Conservation (phyloP, 305 asterid species). For the Rubia peregrina region DNA sequence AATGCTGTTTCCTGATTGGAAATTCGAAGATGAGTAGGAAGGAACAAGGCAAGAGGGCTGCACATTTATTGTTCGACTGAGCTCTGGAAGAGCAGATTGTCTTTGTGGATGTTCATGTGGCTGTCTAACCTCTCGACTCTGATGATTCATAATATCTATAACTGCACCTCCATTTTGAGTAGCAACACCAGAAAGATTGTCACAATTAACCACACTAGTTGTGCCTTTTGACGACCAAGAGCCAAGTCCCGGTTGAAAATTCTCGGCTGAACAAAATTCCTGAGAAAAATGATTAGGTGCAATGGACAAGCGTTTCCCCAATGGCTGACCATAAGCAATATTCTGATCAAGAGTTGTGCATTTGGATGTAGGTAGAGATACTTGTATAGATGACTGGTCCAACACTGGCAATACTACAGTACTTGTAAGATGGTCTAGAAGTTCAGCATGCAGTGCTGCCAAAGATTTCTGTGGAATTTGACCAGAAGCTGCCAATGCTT, state of each 20-base stretch:
- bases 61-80: constrained; percentile 45
- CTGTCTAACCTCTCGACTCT: constrained; percentile 22
- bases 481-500: constrained; percentile 61
- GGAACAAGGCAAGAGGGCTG: constrained; percentile 75
- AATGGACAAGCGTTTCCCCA: constrained; percentile 45
- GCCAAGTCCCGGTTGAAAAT: constrained; percentile 35
- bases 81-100: constrained; percentile 32
- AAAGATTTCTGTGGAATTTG: constrained; percentile 60
- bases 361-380: constrained; percentile 36
- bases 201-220: constrained; percentile 27
- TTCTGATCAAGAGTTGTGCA: constrained; percentile 37
- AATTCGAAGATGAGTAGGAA: constrained; percentile 47
- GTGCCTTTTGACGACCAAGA: constrained; percentile 41
- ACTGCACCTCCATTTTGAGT: constrained; percentile 35
- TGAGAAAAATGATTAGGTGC: constrained; percentile 39
- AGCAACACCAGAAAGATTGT: constrained; percentile 26
- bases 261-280: constrained; percentile 30
- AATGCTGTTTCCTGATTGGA: constrained; percentile 42
- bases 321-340: constrained; percentile 49
- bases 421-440: constrained; percentile 46
- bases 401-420: constrained; percentile 46
- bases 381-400: constrained; percentile 38
- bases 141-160: constrained; percentile 38
- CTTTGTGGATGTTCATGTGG: constrained; percentile 42
- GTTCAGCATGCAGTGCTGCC: constrained; percentile 57